Percentiles rank a stretch among this genome's conserved stretches.
Evolutionary conservation across 805 yeast genomes (phyloP).

Genomic region (Tetrapisispora fleetii): DNA sequence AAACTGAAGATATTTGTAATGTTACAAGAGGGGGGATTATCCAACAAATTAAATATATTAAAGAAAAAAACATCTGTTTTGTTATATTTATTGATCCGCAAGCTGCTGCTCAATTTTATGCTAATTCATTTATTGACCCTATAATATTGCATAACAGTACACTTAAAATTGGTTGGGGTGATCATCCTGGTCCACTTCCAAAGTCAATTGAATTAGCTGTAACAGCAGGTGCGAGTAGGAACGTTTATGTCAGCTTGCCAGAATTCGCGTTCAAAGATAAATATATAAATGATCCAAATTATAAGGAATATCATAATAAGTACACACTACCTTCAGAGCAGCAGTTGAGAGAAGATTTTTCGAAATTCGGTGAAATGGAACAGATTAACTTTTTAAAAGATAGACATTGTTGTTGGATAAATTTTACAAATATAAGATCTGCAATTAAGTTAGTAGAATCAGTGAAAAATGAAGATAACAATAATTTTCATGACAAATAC

Average conservation of each 20-base stretch:
- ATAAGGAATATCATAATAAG: conserved; percentile 21
- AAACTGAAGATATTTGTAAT: conserved; percentile 66
- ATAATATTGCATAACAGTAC: conserved; percentile 52
- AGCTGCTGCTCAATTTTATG: conserved; percentile 58
- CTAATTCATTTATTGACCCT: conserved; percentile 49
- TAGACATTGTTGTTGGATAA: conserved; percentile 66
- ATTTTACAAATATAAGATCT: conserved; percentile 51
- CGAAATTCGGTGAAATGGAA: conserved; percentile 59
- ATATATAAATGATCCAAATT: conserved; percentile 25
- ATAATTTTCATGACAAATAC: conserved; percentile 32
- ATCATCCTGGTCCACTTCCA: conserved; percentile 53
- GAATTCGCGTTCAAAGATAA: conserved; percentile 34
- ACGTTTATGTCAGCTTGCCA: conserved; percentile 59
- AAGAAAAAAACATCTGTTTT: conserved; percentile 52
- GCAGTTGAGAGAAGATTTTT: conserved; percentile 49
- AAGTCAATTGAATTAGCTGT: conserved; percentile 51
- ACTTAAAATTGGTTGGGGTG: conserved; percentile 63
- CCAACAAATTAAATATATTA: conserved; percentile 44
- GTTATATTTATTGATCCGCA: conserved; percentile 56
- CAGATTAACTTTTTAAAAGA: conserved; percentile 65
- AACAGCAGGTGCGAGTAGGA: conserved; percentile 66
- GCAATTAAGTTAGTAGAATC: conserved; percentile 58
- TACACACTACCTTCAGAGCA: conserved; percentile 37
- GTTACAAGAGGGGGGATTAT: conserved; percentile 69
- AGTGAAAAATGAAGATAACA: conserved; percentile 34